Conservation (phyloP, 192 early-diverging fungal genomes). For the Linnemannia schmuckeri region DNA sequence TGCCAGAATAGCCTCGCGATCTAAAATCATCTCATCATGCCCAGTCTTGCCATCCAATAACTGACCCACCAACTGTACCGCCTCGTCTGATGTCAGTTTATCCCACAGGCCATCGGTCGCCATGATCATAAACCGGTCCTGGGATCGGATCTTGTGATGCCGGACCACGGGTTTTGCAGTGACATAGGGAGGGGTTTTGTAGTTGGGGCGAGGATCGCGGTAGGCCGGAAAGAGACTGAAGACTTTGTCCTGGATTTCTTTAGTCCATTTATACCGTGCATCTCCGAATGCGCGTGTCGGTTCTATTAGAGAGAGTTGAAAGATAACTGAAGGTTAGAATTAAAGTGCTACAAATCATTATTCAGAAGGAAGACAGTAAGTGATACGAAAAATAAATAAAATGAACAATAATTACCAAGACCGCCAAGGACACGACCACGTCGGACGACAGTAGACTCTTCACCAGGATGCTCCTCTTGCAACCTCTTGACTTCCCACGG, state of each 20-base stretch:
- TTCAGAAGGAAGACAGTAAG: constrained; percentile 42
- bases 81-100: constrained; percentile 75
- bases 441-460: constrained; percentile 68
- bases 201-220: constrained; percentile 60
- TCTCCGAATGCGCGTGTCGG: constrained; percentile 77
- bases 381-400: constrained; percentile 15
- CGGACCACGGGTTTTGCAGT: constrained; percentile 81
- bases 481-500: constrained; percentile 66
- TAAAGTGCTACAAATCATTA: constrained; percentile 40
- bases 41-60: constrained; percentile 57
- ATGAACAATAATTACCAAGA: constrained; percentile 32
- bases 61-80: constrained; percentile 58
- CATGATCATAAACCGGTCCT: constrained; percentile 82
- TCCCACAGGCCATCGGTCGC: constrained; percentile 91
- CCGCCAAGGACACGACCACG: constrained; percentile 74
- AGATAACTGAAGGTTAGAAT: neutral
- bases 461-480: constrained; percentile 78
- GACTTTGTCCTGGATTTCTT: constrained; percentile 66
- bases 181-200: constrained; percentile 79
- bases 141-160: constrained; percentile 67
- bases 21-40: constrained; percentile 33
- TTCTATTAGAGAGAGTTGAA: constrained; percentile 35
- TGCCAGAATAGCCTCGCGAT: constrained; percentile 24
- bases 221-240: constrained; percentile 63
- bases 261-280: constrained; percentile 78